These are phyloP conservation scores for Globisporangium paddicum DNA, from an alignment of 352 stramenopile genomes.

Conservation along the genomic window DNA sequence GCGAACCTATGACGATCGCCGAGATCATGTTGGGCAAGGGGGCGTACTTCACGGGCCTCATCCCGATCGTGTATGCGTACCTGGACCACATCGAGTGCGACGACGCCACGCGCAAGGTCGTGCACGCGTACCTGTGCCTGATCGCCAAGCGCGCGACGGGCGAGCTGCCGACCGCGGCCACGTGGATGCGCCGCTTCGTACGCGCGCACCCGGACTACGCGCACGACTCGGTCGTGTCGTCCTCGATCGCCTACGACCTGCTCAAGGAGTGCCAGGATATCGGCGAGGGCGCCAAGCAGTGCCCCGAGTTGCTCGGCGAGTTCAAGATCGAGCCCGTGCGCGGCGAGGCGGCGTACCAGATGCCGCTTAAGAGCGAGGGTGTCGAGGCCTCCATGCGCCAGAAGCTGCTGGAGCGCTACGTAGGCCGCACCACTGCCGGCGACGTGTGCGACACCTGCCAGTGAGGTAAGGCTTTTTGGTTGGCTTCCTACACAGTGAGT, in stretches of 20 bases:
- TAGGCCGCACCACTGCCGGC: constrained; percentile 20
- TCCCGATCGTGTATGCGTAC: constrained; percentile 96
- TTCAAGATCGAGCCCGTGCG: constrained; percentile 91
- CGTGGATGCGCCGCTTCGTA: constrained; percentile 97
- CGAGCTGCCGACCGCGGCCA: constrained; percentile 94
- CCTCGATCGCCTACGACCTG: constrained; percentile 91
- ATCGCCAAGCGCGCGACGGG: constrained; percentile 94
- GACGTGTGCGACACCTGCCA: constrained; percentile 21
- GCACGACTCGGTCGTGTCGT: constrained; percentile 90
- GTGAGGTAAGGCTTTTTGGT: neutral
- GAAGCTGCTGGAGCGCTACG: constrained; percentile 50
- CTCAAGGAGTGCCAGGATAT: constrained; percentile 95
- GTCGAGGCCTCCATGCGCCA: constrained; percentile 69
- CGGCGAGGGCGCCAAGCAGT: constrained; percentile 90
- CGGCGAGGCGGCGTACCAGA: constrained; percentile 88
- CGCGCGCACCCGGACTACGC: constrained; percentile 92
- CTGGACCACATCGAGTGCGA: constrained; percentile 97
- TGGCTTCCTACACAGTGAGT: neutral
- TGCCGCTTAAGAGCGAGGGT: constrained; percentile 90
- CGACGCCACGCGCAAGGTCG: constrained; percentile 74
- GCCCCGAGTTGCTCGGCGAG: constrained; percentile 91
- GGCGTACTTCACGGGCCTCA: constrained; percentile 95
- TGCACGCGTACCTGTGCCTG: constrained; percentile 82
- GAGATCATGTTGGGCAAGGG: constrained; percentile 97
- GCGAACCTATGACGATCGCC: constrained; percentile 96